Evolutionary conservation across 1,284 basidiomycete species (phyloP).

Genomic region (Thecaphora thlaspeos): DNA sequence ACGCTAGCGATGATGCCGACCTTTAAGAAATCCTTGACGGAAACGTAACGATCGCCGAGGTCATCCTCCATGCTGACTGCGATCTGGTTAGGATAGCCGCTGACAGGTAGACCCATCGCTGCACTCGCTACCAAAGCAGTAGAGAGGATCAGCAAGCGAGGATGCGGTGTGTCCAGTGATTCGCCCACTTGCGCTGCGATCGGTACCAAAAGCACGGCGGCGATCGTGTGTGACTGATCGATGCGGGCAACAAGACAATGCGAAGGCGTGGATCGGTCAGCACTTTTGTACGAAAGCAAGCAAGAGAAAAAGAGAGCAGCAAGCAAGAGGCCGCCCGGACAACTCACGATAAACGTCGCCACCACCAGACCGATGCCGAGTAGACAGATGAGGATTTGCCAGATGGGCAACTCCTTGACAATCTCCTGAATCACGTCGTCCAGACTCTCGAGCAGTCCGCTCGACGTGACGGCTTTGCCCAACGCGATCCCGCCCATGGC

Average conservation of each 20-base stretch:
- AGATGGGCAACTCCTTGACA: slow-evolving; percentile 72
- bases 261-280: too few relatives aligned
- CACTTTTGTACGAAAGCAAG: too few relatives aligned
- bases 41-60: slow-evolving; percentile 71
- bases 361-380: slow-evolving; percentile 81
- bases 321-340: too few relatives aligned
- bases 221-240: slow-evolving; percentile 64
- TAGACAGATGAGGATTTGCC: slow-evolving; percentile 79
- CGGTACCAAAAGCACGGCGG: slow-evolving; percentile 89
- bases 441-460: slow-evolving; percentile 70
- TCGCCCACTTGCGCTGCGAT: slow-evolving; percentile 88
- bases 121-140: slow-evolving; percentile 89
- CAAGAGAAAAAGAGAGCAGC: too few relatives aligned
- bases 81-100: slow-evolving; percentile 81
- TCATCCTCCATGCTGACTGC: slow-evolving; percentile 86
- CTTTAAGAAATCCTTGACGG: slow-evolving; percentile 75
- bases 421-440: slow-evolving; percentile 66
- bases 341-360: slow-evolving; percentile 57
- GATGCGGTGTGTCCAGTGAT: slow-evolving; percentile 62
- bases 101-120: slow-evolving; percentile 97
- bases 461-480: slow-evolving; percentile 87
- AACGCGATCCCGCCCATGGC: slow-evolving; percentile 96
- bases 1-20: slow-evolving; percentile 89
- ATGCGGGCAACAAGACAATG: background rate
- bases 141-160: slow-evolving; percentile 57